phyloP scores from a whole-genome alignment of 1,284 basidiomycete genomes.

The Agroathelia rolfsii region DNA sequence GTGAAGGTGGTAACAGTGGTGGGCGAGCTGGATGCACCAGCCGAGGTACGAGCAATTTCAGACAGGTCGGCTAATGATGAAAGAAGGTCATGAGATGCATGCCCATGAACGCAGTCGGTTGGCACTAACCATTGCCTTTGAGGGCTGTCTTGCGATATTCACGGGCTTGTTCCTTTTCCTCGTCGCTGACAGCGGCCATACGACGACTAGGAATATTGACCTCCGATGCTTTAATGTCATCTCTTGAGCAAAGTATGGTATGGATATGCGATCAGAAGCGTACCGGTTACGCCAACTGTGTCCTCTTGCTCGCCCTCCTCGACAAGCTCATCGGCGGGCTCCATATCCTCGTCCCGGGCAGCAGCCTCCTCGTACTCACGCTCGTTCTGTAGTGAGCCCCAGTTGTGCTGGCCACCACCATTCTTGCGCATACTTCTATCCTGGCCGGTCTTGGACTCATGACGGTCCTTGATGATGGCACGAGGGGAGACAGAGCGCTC shows the following conservation, averaged over 20 bases:
- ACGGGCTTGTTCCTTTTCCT: conserved; percentile 55
- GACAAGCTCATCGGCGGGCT: conserved; percentile 26
- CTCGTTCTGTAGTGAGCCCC: conserved; percentile 68
- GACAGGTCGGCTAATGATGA: conserved; percentile 47
- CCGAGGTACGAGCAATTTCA: conserved; percentile 73
- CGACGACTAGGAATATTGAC: conserved; percentile 5
- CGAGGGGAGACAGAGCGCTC: conserved; percentile 64
- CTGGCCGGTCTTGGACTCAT: conserved; percentile 67
- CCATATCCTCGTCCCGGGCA: conserved; percentile 37
- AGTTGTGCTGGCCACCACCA: conserved; percentile 75
- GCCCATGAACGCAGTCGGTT: conserved; percentile 1
- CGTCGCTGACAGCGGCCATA: conserved; percentile 41
- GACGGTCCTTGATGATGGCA: conserved; percentile 70
- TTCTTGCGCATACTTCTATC: conserved; percentile 69
- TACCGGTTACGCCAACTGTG: conserved; percentile 7
- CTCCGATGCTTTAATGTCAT: conserved; percentile 8
- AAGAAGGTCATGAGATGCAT: conserved; percentile 5
- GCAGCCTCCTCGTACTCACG: conserved; percentile 45
- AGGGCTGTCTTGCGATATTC: conserved; percentile 60
- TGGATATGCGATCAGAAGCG: conserved; percentile 1
- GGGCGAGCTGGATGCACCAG: conserved; percentile 61
- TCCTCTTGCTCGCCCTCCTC: conserved; percentile 17
- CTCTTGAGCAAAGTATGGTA: conserved; percentile 17
- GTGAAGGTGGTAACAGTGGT: conserved; percentile 24
- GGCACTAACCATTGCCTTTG: conserved; percentile 40